phyloP scores from a whole-genome alignment of 2,329 filamentous ascomycete genomes.

The Incumbomyces delicatus region DNA sequence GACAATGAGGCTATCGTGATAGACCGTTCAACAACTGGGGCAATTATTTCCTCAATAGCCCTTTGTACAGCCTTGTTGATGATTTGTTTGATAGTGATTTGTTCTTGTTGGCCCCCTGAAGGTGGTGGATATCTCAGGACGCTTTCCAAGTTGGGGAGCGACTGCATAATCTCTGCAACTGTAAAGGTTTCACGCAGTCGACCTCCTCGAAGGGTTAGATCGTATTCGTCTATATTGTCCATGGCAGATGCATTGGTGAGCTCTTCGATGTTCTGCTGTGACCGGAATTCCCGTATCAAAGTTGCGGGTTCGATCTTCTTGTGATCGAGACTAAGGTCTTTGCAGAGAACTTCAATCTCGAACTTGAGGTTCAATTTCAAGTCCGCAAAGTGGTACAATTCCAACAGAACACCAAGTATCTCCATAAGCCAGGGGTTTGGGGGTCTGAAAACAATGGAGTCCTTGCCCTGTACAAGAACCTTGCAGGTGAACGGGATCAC shows the following conservation, averaged over 20 bases:
- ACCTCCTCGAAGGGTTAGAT: slow-evolving; percentile 59
- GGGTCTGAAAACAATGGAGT: slow-evolving; percentile 80
- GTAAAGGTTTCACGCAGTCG: slow-evolving; percentile 65
- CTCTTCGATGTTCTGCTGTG: slow-evolving; percentile 29
- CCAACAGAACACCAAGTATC: slow-evolving; percentile 79
- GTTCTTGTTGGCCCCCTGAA: slow-evolving; percentile 65
- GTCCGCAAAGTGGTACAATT: slow-evolving; percentile 86
- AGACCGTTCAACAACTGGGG: slow-evolving; percentile 91
- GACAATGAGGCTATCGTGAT: slow-evolving; percentile 97
- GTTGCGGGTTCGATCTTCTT: slow-evolving; percentile 82
- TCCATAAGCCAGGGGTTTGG: slow-evolving; percentile 99
- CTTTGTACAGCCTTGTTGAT: slow-evolving; percentile 78
- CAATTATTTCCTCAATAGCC: slow-evolving; percentile 91
- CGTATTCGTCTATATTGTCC: slow-evolving; percentile 74
- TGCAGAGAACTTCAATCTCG: slow-evolving; percentile 95
- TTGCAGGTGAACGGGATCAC: slow-evolving; percentile 98
- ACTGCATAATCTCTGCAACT: slow-evolving; percentile 64
- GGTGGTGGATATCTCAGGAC: slow-evolving; percentile 70
- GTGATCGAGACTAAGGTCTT: slow-evolving; percentile 82
- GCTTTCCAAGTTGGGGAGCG: slow-evolving; percentile 73
- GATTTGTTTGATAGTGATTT: slow-evolving; percentile 58
- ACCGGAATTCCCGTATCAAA: slow-evolving; percentile 65
- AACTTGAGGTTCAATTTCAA: slow-evolving; percentile 96
- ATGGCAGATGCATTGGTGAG: slow-evolving; percentile 51
- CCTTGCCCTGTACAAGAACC: slow-evolving; percentile 72